phyloP scores from a whole-genome alignment of 148 eudicot genomes.

The Tetragonia tetragonoides region DNA sequence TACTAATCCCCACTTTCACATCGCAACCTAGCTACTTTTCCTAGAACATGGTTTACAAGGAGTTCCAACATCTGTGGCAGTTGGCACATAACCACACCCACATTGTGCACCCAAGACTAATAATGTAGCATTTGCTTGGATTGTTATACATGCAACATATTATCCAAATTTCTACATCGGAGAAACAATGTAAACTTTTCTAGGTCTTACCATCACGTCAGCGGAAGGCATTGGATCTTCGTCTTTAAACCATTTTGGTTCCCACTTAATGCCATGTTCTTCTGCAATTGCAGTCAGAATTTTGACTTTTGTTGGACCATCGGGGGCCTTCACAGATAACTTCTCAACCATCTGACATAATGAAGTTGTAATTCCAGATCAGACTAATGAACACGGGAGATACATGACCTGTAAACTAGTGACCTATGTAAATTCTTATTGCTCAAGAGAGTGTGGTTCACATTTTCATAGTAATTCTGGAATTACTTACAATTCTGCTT shows the following conservation, averaged over 20 bases:
- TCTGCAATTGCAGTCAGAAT: conserved; percentile 77
- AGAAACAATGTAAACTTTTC: background rate
- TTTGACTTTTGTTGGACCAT: conserved; percentile 78
- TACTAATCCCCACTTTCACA: background rate
- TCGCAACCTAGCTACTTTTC: background rate
- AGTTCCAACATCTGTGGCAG: background rate
- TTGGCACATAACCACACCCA: background rate
- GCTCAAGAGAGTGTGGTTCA: background rate
- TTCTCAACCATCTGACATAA: conserved; percentile 83
- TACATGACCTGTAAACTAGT: background rate
- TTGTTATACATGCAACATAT: background rate
- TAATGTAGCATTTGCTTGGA: background rate
- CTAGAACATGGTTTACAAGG: background rate
- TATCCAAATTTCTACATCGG: background rate
- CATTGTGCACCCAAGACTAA: background rate
- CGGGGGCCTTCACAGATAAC: conserved; percentile 80
- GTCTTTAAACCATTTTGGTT: conserved; percentile 62
- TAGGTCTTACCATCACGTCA: conserved; percentile 53
- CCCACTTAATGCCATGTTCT: conserved; percentile 86
- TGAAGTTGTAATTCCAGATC: conserved; percentile 12
- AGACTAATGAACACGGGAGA: conserved; percentile 10
- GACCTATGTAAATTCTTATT: background rate
- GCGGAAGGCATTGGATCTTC: conserved; percentile 45
- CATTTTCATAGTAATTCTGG: background rate
- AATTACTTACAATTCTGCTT: conserved; percentile 62